These are phyloP conservation scores for Penicillium sp. DNA, from an alignment of 2,329 filamentous ascomycete species.

Conservation along the genomic window DNA sequence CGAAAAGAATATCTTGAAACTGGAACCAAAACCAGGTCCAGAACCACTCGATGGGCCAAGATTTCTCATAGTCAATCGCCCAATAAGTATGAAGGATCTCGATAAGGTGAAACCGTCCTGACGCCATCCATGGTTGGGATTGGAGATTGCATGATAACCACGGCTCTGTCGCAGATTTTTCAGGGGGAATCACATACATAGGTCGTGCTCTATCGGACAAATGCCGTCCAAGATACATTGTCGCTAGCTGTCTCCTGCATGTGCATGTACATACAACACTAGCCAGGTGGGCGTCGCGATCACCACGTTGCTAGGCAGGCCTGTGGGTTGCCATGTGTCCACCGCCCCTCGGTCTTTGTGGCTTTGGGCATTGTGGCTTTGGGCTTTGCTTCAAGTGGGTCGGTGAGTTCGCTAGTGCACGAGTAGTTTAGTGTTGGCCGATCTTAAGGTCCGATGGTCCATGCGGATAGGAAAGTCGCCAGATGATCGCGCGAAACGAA, in stretches of 20 bases:
- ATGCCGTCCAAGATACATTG: too few species aligned
- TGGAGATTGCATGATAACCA: not conserved
- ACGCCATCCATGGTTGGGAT: constrained; percentile 1
- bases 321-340: not conserved
- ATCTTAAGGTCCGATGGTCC: not conserved
- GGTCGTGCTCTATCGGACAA: not conserved
- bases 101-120: constrained; percentile 5
- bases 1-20: too few species aligned
- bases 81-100: not conserved
- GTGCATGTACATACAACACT: not conserved
- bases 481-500: not conserved
- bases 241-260: too few species aligned
- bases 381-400: too few species aligned
- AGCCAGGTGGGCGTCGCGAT: too few species aligned
- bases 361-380: too few species aligned
- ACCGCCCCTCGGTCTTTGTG: not conserved
- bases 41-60: too few species aligned
- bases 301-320: not conserved
- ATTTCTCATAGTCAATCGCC: too few species aligned
- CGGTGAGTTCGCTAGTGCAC: too few species aligned
- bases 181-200: not conserved
- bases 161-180: constrained; percentile 3
- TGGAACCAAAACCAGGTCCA: too few species aligned
- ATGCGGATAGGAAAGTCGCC: not conserved
- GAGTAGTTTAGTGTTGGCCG: too few species aligned